Evolutionary conservation across 768 basidiomycete genomes (phyloP).

Genomic region (Leccinum ochraceum): DNA sequence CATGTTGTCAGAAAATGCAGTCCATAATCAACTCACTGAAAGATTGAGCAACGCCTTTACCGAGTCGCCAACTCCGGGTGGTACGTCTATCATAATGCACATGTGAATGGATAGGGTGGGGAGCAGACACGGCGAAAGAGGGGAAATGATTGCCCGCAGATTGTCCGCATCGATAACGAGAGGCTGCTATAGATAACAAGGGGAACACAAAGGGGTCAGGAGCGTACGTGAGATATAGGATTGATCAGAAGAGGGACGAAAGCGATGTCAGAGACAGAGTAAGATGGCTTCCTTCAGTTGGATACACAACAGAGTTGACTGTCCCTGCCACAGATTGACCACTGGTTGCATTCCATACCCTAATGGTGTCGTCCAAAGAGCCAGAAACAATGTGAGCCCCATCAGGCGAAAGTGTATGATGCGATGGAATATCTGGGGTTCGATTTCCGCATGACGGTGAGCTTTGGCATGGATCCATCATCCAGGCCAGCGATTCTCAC

Average conservation of each 20-base stretch:
- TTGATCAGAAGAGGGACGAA: background rate
- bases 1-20: background rate
- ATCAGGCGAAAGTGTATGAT: background rate
- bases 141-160: too few relatives aligned
- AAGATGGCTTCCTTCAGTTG: too few relatives aligned
- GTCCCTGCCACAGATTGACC: too few relatives aligned
- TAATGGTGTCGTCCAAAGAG: background rate
- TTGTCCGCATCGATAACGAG: background rate
- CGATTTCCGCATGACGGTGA: background rate
- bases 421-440: background rate
- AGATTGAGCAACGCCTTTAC: background rate
- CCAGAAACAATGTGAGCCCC: background rate
- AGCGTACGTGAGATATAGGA: background rate
- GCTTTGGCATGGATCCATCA: background rate
- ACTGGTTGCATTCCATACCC: too few relatives aligned
- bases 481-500: background rate
- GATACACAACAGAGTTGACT: too few relatives aligned
- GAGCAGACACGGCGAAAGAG: background rate
- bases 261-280: background rate
- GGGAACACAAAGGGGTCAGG: background rate
- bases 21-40: background rate
- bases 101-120: background rate
- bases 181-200: background rate
- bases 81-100: too few relatives aligned
- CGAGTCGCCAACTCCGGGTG: background rate